phyloP scores from a whole-genome alignment of 352 stramenopile species.

The Sclerospora graminicola region DNA sequence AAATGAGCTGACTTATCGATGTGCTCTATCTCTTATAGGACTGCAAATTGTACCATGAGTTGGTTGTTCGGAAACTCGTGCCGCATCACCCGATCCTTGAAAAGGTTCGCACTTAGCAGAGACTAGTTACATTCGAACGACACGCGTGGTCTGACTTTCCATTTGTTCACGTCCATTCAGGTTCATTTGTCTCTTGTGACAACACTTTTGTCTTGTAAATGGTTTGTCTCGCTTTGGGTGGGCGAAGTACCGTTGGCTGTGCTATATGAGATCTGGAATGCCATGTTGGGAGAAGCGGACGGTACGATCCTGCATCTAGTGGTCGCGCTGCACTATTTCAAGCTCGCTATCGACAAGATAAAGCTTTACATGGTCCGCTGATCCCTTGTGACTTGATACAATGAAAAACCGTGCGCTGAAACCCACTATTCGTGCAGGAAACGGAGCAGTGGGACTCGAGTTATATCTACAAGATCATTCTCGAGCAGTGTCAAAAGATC shows the following conservation, averaged over 20 bases:
- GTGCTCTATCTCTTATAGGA: constrained; percentile 20
- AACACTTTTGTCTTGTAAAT: constrained; percentile 63
- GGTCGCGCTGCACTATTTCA: constrained; percentile 46
- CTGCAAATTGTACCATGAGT: constrained; percentile 43
- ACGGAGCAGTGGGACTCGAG: constrained; percentile 55
- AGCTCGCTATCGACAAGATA: constrained; percentile 30
- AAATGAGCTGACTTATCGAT: constrained; percentile 2
- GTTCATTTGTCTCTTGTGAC: constrained; percentile 46
- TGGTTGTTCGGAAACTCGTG: constrained; percentile 44
- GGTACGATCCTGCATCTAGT: constrained; percentile 54
- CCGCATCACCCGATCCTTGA: constrained; percentile 36
- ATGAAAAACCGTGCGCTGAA: no score
- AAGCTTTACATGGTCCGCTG: constrained; percentile 25
- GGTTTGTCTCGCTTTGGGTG: constrained; percentile 68
- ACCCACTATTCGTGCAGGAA: constrained; percentile 16
- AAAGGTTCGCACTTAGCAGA: constrained; percentile 12
- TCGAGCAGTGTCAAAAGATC: constrained; percentile 26
- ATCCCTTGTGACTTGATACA: background rate
- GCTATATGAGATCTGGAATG: constrained; percentile 48
- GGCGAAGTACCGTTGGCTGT: constrained; percentile 36
- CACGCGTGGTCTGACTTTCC: background rate
- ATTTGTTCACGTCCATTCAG: no score
- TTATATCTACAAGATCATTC: constrained; percentile 59
- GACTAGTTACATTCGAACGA: background rate
- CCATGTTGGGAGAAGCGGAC: constrained; percentile 39